A percentile compares a stretch with the other conserved stretches of the same genome.
Evolutionary conservation across 305 asterid genomes (phyloP).

Genomic region (Fraxinus latifolia): DNA sequence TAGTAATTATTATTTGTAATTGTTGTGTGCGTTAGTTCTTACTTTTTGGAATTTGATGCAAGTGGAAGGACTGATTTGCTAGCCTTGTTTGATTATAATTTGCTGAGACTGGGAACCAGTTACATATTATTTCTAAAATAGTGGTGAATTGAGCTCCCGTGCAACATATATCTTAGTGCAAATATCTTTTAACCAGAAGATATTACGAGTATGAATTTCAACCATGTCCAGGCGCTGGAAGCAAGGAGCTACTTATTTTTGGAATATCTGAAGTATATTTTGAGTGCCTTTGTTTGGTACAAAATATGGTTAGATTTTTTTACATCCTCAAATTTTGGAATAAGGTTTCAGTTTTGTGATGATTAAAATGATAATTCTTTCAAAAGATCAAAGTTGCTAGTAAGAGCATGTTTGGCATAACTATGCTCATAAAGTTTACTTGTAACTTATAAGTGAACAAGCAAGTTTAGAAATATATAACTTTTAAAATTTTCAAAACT

Average conservation of each 20-base stretch:
- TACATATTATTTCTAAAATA: neutral
- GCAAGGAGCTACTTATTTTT: neutral
- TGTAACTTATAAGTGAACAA: neutral
- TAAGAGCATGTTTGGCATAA: neutral
- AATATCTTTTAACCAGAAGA: neutral
- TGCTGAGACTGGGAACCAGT: slow-evolving; percentile 9
- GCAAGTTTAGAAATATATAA: neutral
- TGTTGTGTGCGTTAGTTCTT: neutral
- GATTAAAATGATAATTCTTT: neutral
- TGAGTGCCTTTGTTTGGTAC: neutral
- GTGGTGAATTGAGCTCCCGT: neutral
- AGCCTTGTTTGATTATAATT: neutral
- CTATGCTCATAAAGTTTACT: neutral
- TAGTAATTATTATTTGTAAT: neutral
- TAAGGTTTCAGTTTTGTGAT: neutral
- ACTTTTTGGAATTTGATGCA: slow-evolving; percentile 2
- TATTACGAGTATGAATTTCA: neutral
- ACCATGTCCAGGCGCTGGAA: neutral
- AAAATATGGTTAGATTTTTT: neutral
- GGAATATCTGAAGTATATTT: neutral
- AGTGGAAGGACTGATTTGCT: slow-evolving; percentile 10
- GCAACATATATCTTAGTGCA: neutral
- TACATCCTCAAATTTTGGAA: neutral
- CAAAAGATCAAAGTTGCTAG: neutral
- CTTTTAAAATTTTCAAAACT: neutral